Conservation (phyloP, 495 filamentous ascomycete species). For the Penicillium cinerascens region DNA sequence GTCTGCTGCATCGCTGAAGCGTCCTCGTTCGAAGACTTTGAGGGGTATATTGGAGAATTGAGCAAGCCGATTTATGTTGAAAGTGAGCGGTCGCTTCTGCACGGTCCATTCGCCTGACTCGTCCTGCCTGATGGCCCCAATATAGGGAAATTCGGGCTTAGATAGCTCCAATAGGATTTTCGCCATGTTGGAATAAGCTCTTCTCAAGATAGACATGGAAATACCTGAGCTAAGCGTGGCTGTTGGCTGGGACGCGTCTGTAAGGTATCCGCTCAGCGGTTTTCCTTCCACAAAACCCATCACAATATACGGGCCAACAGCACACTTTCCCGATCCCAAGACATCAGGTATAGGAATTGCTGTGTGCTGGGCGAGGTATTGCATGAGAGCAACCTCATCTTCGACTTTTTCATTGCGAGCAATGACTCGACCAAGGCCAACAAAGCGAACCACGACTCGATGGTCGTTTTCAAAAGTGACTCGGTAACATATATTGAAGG, state of each 20-base stretch:
- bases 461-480: slow-evolving; percentile 23
- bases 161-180: slow-evolving; percentile 37
- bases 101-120: slow-evolving; percentile 11
- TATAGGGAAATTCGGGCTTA: slow-evolving; percentile 29
- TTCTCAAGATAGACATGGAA: slow-evolving; percentile 22
- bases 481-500: slow-evolving; percentile 29
- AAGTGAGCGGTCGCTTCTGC: slow-evolving; percentile 24
- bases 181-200: slow-evolving; percentile 33
- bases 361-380: slow-evolving; percentile 33
- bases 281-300: slow-evolving; percentile 40
- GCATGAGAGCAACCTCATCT: slow-evolving; percentile 38
- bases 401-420: slow-evolving; percentile 31
- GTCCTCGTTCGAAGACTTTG: slow-evolving; percentile 10
- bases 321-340: slow-evolving; percentile 25
- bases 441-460: slow-evolving; percentile 28
- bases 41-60: slow-evolving; percentile 21
- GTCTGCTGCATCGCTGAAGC: slow-evolving; percentile 31
- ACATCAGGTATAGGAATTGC: slow-evolving; percentile 36
- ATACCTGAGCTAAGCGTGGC: slow-evolving; percentile 25
- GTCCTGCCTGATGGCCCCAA: slow-evolving; percentile 31
- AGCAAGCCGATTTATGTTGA: slow-evolving; percentile 31
- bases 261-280: slow-evolving; percentile 14
- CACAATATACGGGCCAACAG: slow-evolving; percentile 43
- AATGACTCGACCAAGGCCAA: slow-evolving; percentile 20
- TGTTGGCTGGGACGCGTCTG: slow-evolving; percentile 13